Base-by-base conservation (phyloP, 1,284 basidiomycete genomes). In the Moniliophthora roreri region DNA sequence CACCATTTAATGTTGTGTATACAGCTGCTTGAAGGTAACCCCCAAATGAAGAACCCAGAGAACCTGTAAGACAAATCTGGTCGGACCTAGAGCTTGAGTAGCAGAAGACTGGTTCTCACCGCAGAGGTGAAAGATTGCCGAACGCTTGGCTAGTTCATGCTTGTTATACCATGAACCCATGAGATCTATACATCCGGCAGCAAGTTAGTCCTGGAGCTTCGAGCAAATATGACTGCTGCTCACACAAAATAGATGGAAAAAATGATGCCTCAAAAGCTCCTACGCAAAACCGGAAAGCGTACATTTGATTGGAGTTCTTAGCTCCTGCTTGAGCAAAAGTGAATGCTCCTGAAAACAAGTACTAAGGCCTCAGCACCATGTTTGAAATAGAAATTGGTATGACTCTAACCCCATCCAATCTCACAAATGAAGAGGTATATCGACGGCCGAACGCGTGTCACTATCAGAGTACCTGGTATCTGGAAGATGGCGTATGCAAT, bases 131-230 rank as follows among this genome's bases (percentile, higher is more conserved):
- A 64, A 64, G 20, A 64, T 63, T 4, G 63, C 63, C 2, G 62
- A 32, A 36, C 63, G 54, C 41, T 64, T 64, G 1, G 63, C 63
- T 37, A 64, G 48, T 41, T 64, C 63, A 15, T 56, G 52, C 41
- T 60, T 63, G 7, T 61, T 62, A 38, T 64, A 63, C 62, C 62
- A 62, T 20, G 53, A 56, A 7, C 61, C 63, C 58, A 64, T 59
- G 6, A 64, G 51, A 46, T 58, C 57, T 64, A 52, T 6, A n/a
- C n/a, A n/a, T n/a, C n/a, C n/a, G 57, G 36, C 20, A 51, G 28
- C 13, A 37, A 39, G 20, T 41, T 50, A 18, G 6, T 38, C 20
- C n/a, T n/a, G 39, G 26, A 37, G 42, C 42, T 11, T 34, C 46
- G 11, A 11, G 18, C 20, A 21, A 10, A 11, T 32, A 20, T 9